Evolutionary conservation across 2,329 filamentous ascomycete genomes (phyloP), one percentile per base, ranked within the genome.

Genomic region (Arthrobotrys sphaeroides): DNA sequence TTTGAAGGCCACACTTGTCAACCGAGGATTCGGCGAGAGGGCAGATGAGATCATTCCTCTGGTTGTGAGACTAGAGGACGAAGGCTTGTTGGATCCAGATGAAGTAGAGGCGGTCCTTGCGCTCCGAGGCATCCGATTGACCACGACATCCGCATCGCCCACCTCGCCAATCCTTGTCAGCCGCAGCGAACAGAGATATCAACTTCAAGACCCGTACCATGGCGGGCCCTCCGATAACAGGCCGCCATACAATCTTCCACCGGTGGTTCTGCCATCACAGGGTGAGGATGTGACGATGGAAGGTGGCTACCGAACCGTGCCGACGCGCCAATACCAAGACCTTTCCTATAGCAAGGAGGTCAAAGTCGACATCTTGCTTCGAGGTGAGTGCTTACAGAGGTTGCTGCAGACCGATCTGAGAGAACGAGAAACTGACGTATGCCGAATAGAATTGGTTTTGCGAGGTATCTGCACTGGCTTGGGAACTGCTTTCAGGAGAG

Each of bases 341-440:
- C 67, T 74, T 45, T 74, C 70, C 28, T 42, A 62, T 62, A 74
- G 70, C 62, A 74, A 74, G 64, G 70, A 74, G 64, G 70, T 74
- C 20, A 74, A 74, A 59, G 70, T 74, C 38, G 62, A 74, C 38
- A 74, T 74, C 24, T 68, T 74, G 70, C 70, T 74, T 38, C 62
- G 70, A 74, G 70, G 70, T 74, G 42, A 74, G 62, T 33, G 28
- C 13, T n/a, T 24, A 31, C 12, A 9, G 31, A 31, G 20, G 33
- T 24, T 13, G 22, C 13, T 5, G 20, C 16, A 13, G 40, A 53
- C 13, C 26, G 2, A 18, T 28, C 33, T 28, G 24, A 16, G 49
- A 16, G 36, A 33, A 26, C 31, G 33, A 42, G 26, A 18, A 26
- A 20, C 70, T 74, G 64, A 74, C 36, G 12, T 2, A 38, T 40